Conservation (phyloP, 1,284 basidiomycete species). For the Pseudozyma tsukubaensis region DNA sequence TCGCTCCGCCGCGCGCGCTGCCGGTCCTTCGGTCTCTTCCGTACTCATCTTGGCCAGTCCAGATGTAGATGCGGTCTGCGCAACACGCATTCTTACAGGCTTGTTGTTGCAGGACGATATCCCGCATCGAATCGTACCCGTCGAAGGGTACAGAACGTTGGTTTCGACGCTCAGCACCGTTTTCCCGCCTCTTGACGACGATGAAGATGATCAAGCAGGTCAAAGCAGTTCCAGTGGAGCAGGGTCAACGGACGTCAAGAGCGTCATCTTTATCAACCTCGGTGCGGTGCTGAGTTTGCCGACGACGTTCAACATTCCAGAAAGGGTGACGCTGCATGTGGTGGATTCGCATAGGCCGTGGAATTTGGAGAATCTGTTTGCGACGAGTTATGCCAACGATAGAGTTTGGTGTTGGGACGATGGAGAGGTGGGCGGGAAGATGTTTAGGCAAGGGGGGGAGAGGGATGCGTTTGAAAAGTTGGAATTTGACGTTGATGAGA, state of each 20-base stretch:
- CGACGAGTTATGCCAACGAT: constrained; percentile 70
- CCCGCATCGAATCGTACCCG: constrained; percentile 88
- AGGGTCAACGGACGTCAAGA: constrained; percentile 78
- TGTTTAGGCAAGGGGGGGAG: constrained; percentile 40
- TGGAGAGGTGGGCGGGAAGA: constrained; percentile 55
- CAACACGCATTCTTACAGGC: constrained; percentile 86
- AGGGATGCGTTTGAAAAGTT: constrained; percentile 59
- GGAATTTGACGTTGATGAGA: constrained; percentile 61
- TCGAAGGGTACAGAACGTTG: constrained; percentile 77
- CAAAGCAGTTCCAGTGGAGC: constrained; percentile 13
- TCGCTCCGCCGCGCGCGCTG: constrained; percentile 34
- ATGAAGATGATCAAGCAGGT: neutral
- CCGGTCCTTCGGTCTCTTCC: constrained; percentile 46
- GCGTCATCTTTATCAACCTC: constrained; percentile 91
- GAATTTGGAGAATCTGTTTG: constrained; percentile 89
- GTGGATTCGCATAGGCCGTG: constrained; percentile 93
- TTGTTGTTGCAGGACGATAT: constrained; percentile 94
- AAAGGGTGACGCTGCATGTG: constrained; percentile 78
- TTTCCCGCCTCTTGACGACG: constrained; percentile 31
- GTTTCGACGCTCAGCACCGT: constrained; percentile 36
- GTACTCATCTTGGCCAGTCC: constrained; percentile 87
- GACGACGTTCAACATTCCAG: constrained; percentile 58
- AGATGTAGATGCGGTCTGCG: constrained; percentile 90
- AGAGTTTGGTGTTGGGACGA: constrained; percentile 66
- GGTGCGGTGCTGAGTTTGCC: constrained; percentile 88